A percentile compares a stretch with the other conserved stretches of the same genome.
These are phyloP conservation scores for Lasiosphaeria miniovina DNA, from an alignment of 495 filamentous ascomycete species.

Conservation along the genomic window DNA sequence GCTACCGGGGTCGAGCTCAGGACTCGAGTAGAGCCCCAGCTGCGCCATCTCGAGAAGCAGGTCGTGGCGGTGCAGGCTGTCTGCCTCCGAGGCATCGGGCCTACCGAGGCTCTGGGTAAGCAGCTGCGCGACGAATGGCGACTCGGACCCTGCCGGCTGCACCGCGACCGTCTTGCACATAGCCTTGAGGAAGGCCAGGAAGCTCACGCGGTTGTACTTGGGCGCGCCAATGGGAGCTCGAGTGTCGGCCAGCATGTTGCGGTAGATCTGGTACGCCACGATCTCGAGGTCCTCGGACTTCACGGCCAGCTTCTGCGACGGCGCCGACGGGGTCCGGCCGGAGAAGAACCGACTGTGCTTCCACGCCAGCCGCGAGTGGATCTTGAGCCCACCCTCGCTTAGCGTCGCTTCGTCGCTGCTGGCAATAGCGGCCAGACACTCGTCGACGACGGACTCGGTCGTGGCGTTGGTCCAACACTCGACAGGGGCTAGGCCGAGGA, in stretches of 20 bases:
- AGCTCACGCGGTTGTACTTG: constrained; percentile 40
- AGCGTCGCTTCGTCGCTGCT: constrained; percentile 8
- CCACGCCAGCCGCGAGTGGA: constrained; percentile 29
- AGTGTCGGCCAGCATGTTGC: constrained; percentile 14
- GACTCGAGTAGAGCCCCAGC: constrained; percentile 18
- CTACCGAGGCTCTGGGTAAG: constrained; percentile 14
- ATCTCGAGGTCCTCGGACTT: constrained; percentile 10
- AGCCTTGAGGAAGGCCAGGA: constrained; percentile 31
- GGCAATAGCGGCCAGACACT: constrained; percentile 12
- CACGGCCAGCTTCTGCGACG: constrained; percentile 14
- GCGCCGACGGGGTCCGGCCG: constrained; percentile 8
- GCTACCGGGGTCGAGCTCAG: neutral
- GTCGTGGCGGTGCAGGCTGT: constrained; percentile 24
- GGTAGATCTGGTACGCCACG: neutral
- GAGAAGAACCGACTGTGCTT: constrained; percentile 18
- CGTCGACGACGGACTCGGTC: constrained; percentile 31
- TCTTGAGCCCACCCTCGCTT: constrained; percentile 13
- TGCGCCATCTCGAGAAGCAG: constrained; percentile 29
- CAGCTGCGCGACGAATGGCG: neutral
- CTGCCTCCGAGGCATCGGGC: constrained; percentile 17
- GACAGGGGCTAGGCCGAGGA: constrained; percentile 47
- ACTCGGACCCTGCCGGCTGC: constrained; percentile 9
- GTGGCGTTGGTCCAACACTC: constrained; percentile 51
- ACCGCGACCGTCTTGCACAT: constrained; percentile 20
- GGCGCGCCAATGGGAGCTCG: neutral